These are phyloP conservation scores for Eragrostis tef DNA, from an alignment of 202 grass and related monocot genomes.

Conservation along the genomic window DNA sequence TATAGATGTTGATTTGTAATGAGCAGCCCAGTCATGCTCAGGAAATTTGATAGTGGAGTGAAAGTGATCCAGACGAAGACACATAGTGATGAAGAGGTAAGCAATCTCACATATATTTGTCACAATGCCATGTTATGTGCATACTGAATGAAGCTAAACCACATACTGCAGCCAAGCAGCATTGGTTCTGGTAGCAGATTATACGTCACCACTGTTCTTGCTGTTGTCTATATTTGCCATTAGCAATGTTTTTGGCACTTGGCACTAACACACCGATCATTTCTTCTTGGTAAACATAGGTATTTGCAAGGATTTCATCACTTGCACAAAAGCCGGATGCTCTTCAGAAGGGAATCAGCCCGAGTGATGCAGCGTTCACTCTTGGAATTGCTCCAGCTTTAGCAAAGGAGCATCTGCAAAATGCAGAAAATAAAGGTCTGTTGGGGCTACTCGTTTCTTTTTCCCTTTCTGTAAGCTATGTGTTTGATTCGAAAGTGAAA, in stretches of 20 bases:
- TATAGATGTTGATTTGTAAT: constrained; percentile 72
- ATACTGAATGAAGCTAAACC: not conserved
- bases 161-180: constrained; percentile 25
- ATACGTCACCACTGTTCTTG: not conserved
- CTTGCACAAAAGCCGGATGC: constrained; percentile 78
- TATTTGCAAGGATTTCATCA: constrained; percentile 83
- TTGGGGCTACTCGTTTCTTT: constrained; percentile 10
- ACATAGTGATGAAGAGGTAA: constrained; percentile 97
- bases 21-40: constrained; percentile 86
- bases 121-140: constrained; percentile 23
- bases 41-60: constrained; percentile 97
- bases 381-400: constrained; percentile 94
- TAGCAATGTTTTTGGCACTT: constrained; percentile 23
- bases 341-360: constrained; percentile 87
- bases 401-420: constrained; percentile 92
- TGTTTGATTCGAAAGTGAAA: not conserved
- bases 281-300: constrained; percentile 41
- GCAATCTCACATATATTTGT: not conserved
- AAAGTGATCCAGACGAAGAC: constrained; percentile 99
- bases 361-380: constrained; percentile 92
- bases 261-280: not conserved
- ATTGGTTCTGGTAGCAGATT: constrained; percentile 13
- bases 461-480: constrained; percentile 33
- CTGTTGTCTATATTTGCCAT: not conserved
- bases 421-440: constrained; percentile 94